phyloP scores from a whole-genome alignment of 768 basidiomycete species.

The Rhizopogon vinicolor region DNA sequence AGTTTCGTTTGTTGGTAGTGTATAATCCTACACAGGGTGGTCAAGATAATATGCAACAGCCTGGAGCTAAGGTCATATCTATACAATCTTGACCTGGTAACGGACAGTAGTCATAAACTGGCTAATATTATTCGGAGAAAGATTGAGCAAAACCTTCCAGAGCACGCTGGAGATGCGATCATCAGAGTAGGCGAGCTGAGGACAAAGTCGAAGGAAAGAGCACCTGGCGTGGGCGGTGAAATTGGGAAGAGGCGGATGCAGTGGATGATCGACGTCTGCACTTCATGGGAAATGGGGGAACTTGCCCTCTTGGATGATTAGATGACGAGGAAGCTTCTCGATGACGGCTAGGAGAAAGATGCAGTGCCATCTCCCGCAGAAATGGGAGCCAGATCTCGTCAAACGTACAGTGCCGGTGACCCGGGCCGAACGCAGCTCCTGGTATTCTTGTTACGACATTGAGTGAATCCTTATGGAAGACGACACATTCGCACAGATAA shows the following conservation, averaged over 20 bases:
- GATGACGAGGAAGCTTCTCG: conserved; percentile 61
- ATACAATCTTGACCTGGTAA: conserved; percentile 28
- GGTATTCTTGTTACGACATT: conserved; percentile 20
- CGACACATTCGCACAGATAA: no score
- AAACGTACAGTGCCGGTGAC: no score
- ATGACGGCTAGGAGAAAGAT: conserved; percentile 82
- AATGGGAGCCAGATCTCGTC: no score
- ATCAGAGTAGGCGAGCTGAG: conserved; percentile 75
- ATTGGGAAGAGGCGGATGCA: conserved; percentile 79
- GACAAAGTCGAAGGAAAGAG: conserved; percentile 65
- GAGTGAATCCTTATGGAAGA: conserved; percentile 7
- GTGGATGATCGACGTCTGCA: conserved; percentile 89
- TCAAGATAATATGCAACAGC: no score
- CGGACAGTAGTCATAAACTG: conserved; percentile 84
- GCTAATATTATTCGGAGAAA: conserved; percentile 75
- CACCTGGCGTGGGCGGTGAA: conserved; percentile 78
- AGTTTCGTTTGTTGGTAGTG: no score
- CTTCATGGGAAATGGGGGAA: conserved; percentile 80
- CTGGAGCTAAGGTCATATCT: no score
- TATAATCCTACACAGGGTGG: no score
- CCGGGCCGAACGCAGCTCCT: conserved; percentile 23
- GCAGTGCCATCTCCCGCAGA: no score
- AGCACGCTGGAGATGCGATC: conserved; percentile 72
- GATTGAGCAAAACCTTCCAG: conserved; percentile 67
- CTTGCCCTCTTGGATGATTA: conserved; percentile 65